Base-by-base conservation (phyloP, 208 protist species). In the Lotmaria passim region DNA sequence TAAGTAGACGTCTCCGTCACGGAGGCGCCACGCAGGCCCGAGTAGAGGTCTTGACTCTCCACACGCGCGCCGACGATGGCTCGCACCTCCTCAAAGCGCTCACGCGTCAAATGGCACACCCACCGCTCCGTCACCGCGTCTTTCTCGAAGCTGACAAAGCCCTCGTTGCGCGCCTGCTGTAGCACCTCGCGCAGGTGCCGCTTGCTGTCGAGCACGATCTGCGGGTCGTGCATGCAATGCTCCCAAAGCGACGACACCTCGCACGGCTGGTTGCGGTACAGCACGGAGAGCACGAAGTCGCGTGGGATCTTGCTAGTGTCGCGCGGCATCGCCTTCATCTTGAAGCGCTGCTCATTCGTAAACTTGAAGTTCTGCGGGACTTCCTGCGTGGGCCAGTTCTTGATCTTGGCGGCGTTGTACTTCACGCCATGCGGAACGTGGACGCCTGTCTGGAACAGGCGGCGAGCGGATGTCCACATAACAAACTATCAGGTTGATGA, bases 261-360 rank as follows among this genome's bases (percentile, higher is more conserved):
- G 59, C 93, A 97, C 12, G 93, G 93, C 72, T 97, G 93, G 68
- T 94, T 76, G 33, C 83, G 89, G 75, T 95, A 97, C 38, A 97
- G 83, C 50, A 97, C 89, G 30, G 86, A 89, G 17, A 97, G 83
- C 12, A 97, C 63, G 75, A 97, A 97, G 64, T 95, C 82, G 44
- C 86, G 83, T 7, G 93, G 86, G 14, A 95, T 93, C 61, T 83
- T 91, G 11, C 90, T 88, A 5, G 87, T 90, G 50, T 95, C 93
- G 24, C 93, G 86, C 33, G 93, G 93, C 60, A 97, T 78, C 28
- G 90, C 55, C 69, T 90, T 90, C 30, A 72, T 34, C 53, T 81
- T 86, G 64, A 93, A 94, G 36, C 87, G 82, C 66, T 94, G 86
- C 66, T 94, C 89, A 39, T 80, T 79, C 0, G 81, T 85, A 43